Conservation (phyloP, 1,139 yeast genomes). For the Chernovozyma aurita region DNA sequence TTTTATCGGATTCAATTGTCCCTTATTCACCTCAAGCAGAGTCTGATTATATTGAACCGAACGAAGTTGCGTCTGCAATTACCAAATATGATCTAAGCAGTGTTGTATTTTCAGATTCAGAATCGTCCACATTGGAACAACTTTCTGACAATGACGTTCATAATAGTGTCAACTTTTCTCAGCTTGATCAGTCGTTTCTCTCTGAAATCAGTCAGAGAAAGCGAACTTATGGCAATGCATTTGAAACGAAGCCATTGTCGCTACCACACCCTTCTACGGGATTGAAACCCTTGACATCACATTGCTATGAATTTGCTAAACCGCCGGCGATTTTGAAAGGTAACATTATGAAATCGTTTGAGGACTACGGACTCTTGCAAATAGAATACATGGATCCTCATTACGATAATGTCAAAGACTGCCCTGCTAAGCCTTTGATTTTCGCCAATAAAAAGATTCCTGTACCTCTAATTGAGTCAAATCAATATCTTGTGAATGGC, state of each 20-base stretch:
- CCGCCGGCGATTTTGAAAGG: conserved; percentile 18
- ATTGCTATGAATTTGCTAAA: conserved; percentile 16
- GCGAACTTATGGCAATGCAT: not conserved
- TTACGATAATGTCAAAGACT: conserved; percentile 49
- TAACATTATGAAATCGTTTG: conserved; percentile 33
- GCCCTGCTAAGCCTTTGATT: conserved; percentile 50
- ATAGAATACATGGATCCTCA: conserved; percentile 60
- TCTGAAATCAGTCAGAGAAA: not conserved
- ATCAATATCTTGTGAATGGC: conserved; percentile 5
- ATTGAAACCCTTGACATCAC: conserved; percentile 14
- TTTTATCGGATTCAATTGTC: no score
- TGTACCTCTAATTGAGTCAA: conserved; percentile 25
- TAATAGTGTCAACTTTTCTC: not conserved
- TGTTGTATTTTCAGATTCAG: conserved; percentile 1
- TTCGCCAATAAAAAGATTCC: conserved; percentile 65
- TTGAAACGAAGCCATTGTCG: not conserved
- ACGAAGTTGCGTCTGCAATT: no score
- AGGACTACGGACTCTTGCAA: conserved; percentile 42
- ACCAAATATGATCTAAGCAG: not conserved
- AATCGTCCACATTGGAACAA: not conserved
- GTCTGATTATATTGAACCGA: no score
- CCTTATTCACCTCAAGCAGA: no score
- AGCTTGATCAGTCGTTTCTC: not conserved
- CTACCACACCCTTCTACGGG: not conserved
- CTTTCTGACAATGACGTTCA: not conserved